Conservation (phyloP, 345 rosid genomes). For the Crucihimalaya himalaica region DNA sequence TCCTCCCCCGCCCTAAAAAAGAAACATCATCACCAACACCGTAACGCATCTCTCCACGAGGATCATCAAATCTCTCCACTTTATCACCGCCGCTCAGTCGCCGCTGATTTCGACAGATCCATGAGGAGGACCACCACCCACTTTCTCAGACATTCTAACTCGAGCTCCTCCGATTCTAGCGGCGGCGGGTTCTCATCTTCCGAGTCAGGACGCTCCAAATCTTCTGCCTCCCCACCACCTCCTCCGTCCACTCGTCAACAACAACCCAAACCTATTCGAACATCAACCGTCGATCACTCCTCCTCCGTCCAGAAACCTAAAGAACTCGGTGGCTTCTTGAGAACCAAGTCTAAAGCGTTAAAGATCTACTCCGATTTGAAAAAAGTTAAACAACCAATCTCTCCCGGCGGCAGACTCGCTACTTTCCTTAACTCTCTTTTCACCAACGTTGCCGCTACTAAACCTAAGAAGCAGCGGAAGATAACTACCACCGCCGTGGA, state of each 20-base stretch:
- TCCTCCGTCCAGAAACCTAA: conserved; percentile 39
- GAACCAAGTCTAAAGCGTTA: conserved; percentile 75
- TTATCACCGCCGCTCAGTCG: conserved; percentile 52
- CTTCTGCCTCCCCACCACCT: conserved; percentile 8
- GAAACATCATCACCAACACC: neutral
- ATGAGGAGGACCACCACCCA: conserved; percentile 23
- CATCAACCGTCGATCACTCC: conserved; percentile 41
- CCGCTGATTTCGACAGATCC: conserved; percentile 44
- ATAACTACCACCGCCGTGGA: neutral
- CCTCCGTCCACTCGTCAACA: conserved; percentile 11
- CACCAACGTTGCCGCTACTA: conserved; percentile 45
- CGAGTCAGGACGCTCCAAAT: conserved; percentile 52
- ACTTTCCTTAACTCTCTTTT: conserved; percentile 82
- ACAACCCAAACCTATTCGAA: conserved; percentile 58
- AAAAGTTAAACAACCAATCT: conserved; percentile 84
- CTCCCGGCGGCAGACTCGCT: conserved; percentile 81
- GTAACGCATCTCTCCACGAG: conserved; percentile 11
- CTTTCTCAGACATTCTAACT: conserved; percentile 52
- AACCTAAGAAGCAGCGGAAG: conserved; percentile 43
- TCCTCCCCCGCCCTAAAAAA: conserved; percentile 22
- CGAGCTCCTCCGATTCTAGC: conserved; percentile 77
- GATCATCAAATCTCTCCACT: conserved; percentile 22
- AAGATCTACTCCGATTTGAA: conserved; percentile 82
- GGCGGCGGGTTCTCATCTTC: conserved; percentile 78
- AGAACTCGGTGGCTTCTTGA: conserved; percentile 52